Evolutionary conservation across 2,329 filamentous ascomycete species (phyloP).

Genomic region (Didymella keratinophila): DNA sequence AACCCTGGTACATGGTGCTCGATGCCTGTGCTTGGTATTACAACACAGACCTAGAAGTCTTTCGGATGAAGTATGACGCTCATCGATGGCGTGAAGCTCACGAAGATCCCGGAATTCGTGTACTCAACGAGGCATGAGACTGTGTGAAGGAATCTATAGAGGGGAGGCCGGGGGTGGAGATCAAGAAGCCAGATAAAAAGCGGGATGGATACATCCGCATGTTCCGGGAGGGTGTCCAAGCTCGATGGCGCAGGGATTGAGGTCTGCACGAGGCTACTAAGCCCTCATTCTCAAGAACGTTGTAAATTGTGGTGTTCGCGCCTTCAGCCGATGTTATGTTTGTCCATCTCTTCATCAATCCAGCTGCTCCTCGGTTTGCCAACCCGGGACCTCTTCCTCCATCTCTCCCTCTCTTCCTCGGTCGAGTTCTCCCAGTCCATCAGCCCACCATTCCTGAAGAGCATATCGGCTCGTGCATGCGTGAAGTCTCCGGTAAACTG

Average conservation of each 20-base stretch:
- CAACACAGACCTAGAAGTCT: neutral
- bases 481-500: conserved; percentile 33
- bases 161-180: neutral
- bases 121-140: neutral
- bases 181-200: neutral
- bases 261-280: neutral
- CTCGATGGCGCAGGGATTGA: neutral
- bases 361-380: conserved; percentile 30
- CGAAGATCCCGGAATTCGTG: neutral
- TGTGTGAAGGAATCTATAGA: neutral
- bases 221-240: neutral
- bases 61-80: neutral
- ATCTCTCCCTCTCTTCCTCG: conserved; percentile 30
- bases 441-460: conserved; percentile 4
- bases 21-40: neutral
- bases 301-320: neutral
- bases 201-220: no score
- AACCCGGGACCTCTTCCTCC: conserved; percentile 29
- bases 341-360: conserved; percentile 49
- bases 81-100: neutral
- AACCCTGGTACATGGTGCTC: neutral
- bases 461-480: conserved; percentile 26
- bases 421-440: conserved; percentile 27
- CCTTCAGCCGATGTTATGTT: conserved; percentile 41
- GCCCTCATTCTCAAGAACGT: neutral